Evolutionary conservation across 2,329 filamentous ascomycete species (phyloP).

Genomic region (Verticillium tricorpus): DNA sequence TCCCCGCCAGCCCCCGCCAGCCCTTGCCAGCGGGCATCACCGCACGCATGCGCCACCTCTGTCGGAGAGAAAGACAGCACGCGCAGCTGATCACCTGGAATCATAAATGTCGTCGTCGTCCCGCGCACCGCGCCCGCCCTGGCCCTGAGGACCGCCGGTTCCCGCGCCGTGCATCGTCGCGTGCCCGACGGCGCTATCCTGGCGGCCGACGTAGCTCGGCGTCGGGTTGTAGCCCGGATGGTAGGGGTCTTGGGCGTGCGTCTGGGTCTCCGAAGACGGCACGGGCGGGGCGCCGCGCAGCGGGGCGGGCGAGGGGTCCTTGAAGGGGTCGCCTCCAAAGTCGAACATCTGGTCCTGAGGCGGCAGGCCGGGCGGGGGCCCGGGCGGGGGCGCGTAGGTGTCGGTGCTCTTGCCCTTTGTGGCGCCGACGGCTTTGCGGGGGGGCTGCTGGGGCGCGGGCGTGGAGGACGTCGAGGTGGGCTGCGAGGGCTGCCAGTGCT

Average conservation of each 20-base stretch:
- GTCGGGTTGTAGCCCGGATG: slow-evolving; percentile 29
- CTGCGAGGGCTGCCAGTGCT: slow-evolving; percentile 17
- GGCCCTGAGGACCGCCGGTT: slow-evolving; percentile 12
- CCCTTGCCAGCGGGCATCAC: too few relatives aligned
- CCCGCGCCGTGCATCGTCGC: slow-evolving; percentile 32
- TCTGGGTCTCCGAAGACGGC: slow-evolving; percentile 26
- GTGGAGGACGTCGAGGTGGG: slow-evolving; percentile 9
- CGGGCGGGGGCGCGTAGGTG: slow-evolving; percentile 10
- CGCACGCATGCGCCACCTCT: too few relatives aligned
- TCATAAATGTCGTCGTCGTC: slow-evolving; percentile 22
- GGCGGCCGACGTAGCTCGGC: slow-evolving; percentile 29
- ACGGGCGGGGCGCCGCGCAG: slow-evolving; percentile 19
- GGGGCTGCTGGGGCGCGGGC: slow-evolving; percentile 6
- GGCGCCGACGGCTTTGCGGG: slow-evolving; percentile 7
- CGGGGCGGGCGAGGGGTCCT: slow-evolving; percentile 16
- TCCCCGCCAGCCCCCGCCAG: too few relatives aligned
- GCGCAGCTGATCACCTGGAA: slow-evolving; percentile 10
- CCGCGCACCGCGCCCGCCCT: slow-evolving; percentile 12
- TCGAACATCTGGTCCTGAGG: slow-evolving; percentile 22
- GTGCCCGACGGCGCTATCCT: slow-evolving; percentile 36
- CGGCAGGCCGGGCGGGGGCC: slow-evolving; percentile 18
- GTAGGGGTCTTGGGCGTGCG: slow-evolving; percentile 30
- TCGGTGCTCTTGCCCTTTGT: slow-evolving; percentile 22
- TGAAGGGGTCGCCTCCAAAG: slow-evolving; percentile 17
- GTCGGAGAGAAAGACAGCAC: neutral